Percentiles rank a stretch among this genome's conserved stretches.
Conservation (phyloP, 345 rosid genomes). For the Acer negundo region DNA sequence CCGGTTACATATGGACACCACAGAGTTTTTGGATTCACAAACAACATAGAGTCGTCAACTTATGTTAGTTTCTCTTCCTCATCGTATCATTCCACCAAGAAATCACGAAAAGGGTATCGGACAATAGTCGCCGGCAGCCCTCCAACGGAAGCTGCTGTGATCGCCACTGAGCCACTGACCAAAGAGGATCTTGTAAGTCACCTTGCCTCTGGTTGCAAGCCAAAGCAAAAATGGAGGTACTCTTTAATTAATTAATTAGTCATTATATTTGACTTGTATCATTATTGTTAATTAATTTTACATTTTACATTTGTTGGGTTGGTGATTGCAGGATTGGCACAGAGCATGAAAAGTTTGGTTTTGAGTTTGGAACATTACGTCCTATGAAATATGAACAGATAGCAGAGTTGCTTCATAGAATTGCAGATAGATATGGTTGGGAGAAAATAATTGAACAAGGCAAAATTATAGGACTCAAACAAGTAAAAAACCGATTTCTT, state of each 20-base stretch:
- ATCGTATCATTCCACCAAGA: constrained; percentile 33
- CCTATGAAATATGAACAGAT: constrained; percentile 98
- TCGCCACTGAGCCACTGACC: constrained; percentile 76
- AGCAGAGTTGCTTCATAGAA: constrained; percentile 83
- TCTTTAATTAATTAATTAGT: too few relatives aligned
- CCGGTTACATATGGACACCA: constrained; percentile 38
- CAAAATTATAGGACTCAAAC: constrained; percentile 87
- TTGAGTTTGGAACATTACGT: constrained; percentile 65
- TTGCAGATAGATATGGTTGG: constrained; percentile 99
- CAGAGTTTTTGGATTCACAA: constrained; percentile 29
- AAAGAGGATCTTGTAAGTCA: constrained; percentile 86
- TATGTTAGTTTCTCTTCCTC: constrained; percentile 37
- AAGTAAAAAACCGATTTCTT: constrained; percentile 46
- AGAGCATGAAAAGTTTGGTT: constrained; percentile 99
- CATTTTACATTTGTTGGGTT: constrained; percentile 22
- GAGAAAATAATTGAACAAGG: constrained; percentile 91
- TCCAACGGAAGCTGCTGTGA: constrained; percentile 80
- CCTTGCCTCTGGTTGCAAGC: constrained; percentile 96
- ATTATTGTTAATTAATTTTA: background rate
- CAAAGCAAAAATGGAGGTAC: constrained; percentile 98
- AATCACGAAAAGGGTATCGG: constrained; percentile 37
- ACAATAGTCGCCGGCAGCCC: constrained; percentile 85
- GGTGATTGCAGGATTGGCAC: constrained; percentile 83
- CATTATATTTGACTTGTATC: constrained; percentile 16
- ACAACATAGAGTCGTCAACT: constrained; percentile 32